Evolutionary conservation across 148 eudicot genomes (phyloP).

Genomic region (Amaranthus cruentus): DNA sequence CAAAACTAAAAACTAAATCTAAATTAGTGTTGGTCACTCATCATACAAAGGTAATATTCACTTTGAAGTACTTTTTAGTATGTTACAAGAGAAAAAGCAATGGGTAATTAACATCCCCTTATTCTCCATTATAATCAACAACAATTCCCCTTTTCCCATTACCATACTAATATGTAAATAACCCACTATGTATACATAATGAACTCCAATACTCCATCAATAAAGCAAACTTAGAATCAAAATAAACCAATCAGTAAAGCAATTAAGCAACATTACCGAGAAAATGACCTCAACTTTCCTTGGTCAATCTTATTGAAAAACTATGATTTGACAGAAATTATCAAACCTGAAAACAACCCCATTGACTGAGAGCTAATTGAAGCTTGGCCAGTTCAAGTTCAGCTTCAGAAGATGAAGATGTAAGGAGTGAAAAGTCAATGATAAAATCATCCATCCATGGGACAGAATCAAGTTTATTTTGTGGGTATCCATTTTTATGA

Average conservation of each 20-base stretch:
- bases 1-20: too few species aligned
- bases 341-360: conserved; percentile 39
- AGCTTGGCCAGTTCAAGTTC: conserved; percentile 24
- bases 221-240: neutral
- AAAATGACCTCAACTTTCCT: neutral
- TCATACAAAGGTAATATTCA: neutral
- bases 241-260: neutral
- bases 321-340: neutral
- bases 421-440: conserved; percentile 28
- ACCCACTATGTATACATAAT: neutral
- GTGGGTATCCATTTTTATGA: conserved; percentile 20
- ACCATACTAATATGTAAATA: neutral
- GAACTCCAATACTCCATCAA: neutral
- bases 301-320: neutral
- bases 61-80: neutral
- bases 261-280: neutral
- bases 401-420: conserved; percentile 6
- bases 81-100: too few species aligned
- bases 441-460: conserved; percentile 25
- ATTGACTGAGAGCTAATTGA: conserved; percentile 23
- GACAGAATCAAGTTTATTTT: neutral
- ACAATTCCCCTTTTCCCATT: too few species aligned
- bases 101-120: too few species aligned
- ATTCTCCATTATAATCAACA: too few species aligned
- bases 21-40: neutral